Evolutionary conservation across 2,329 filamentous ascomycete species (phyloP).

Genomic region (Trichophaea hybrida): DNA sequence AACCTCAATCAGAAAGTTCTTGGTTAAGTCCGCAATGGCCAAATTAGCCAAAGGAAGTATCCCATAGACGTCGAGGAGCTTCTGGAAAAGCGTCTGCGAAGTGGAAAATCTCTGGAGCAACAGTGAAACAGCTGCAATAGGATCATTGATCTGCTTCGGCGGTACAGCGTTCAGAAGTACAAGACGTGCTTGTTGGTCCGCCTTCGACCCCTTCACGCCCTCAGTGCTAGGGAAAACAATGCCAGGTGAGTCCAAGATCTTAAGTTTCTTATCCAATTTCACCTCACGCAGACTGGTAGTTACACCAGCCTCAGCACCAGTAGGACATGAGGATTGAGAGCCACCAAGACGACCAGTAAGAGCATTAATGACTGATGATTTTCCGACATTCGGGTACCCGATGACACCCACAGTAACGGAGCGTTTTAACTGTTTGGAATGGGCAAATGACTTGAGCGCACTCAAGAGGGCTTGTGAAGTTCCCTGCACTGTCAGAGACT

Average conservation of each 20-base stretch:
- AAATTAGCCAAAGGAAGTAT: slow-evolving; percentile 54
- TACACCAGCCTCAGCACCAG: slow-evolving; percentile 81
- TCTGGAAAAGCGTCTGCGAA: slow-evolving; percentile 58
- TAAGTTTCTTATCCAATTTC: slow-evolving; percentile 89
- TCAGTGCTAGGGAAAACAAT: slow-evolving; percentile 62
- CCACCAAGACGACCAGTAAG: slow-evolving; percentile 63
- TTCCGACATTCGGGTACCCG: slow-evolving; percentile 90
- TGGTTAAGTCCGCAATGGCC: slow-evolving; percentile 59
- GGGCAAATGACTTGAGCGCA: slow-evolving; percentile 77
- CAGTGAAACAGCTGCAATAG: slow-evolving; percentile 69
- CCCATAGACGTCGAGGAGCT: slow-evolving; percentile 70
- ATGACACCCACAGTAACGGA: slow-evolving; percentile 85
- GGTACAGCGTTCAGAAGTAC: slow-evolving; percentile 83
- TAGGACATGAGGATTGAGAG: slow-evolving; percentile 58
- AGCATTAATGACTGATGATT: slow-evolving; percentile 92
- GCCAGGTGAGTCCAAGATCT: slow-evolving; percentile 82
- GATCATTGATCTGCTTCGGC: slow-evolving; percentile 86
- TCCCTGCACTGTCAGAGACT: slow-evolving; percentile 70
- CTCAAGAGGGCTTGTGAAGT: slow-evolving; percentile 76
- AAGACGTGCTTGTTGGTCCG: slow-evolving; percentile 62
- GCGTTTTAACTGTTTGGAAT: slow-evolving; percentile 70
- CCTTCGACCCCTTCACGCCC: slow-evolving; percentile 34
- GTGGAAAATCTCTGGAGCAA: slow-evolving; percentile 67
- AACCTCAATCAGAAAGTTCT: slow-evolving; percentile 87
- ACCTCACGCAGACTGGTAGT: slow-evolving; percentile 78